Evolutionary conservation across 2,329 filamentous ascomycete species (phyloP).

Genomic region (Colletotrichum lupini): DNA sequence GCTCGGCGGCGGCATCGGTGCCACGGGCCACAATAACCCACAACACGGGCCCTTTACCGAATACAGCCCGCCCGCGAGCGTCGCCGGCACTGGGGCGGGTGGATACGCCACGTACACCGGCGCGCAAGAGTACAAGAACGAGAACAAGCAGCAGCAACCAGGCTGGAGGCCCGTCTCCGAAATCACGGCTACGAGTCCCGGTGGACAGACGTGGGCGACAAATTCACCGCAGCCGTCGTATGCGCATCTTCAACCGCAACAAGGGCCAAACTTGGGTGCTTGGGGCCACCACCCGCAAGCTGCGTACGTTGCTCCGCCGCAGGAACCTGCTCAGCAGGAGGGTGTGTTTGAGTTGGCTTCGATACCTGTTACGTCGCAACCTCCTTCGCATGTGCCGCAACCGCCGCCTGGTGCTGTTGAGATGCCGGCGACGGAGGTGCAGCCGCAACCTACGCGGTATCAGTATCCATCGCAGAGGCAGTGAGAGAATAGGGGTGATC

Average conservation of each 20-base stretch:
- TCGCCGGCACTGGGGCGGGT: not conserved
- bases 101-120: not conserved
- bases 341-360: conserved; percentile 36
- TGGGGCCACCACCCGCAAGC: conserved; percentile 31
- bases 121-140: conserved; percentile 9
- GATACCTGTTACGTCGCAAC: not conserved
- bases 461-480: conserved; percentile 12
- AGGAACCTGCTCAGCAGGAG: not conserved
- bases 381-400: not conserved
- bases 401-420: conserved; percentile 23
- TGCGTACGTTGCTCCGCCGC: not conserved
- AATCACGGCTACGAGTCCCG: conserved; percentile 7
- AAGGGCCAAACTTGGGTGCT: conserved; percentile 9
- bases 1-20: conserved; percentile 28
- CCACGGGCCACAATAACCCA: conserved; percentile 10
- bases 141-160: conserved; percentile 3
- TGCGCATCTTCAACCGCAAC: not conserved
- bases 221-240: conserved; percentile 16
- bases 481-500: not conserved
- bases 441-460: not conserved
- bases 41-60: conserved; percentile 12
- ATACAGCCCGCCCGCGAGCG: conserved; percentile 12
- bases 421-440: conserved; percentile 34
- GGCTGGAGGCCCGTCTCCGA: conserved; percentile 19
- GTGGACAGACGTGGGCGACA: conserved; percentile 28